Percentiles rank a stretch among this genome's conserved stretches.
Conservation (phyloP, 2,329 filamentous ascomycete genomes). For the Leptosphaerulina australis region DNA sequence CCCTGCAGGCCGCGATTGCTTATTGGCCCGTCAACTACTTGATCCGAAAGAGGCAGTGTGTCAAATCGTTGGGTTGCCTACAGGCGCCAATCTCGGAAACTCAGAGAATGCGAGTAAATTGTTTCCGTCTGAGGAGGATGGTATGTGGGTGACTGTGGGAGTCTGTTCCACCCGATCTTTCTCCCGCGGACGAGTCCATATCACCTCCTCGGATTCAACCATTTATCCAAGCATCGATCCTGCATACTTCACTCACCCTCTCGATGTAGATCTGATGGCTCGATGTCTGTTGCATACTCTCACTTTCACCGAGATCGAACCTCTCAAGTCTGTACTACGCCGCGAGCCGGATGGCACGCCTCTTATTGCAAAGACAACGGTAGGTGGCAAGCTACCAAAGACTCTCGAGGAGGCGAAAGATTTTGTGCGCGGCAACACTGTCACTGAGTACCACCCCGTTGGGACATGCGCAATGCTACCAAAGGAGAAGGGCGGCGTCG, state of each 20-base stretch:
- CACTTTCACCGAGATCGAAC: slow-evolving; percentile 35
- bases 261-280: slow-evolving; percentile 53
- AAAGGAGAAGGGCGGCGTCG: slow-evolving; percentile 38
- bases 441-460: slow-evolving; percentile 41
- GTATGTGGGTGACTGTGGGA: slow-evolving; percentile 30
- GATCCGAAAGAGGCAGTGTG: slow-evolving; percentile 33
- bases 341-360: slow-evolving; percentile 29
- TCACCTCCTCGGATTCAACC: slow-evolving; percentile 46
- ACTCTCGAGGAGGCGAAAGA: slow-evolving; percentile 35
- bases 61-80: slow-evolving; percentile 28
- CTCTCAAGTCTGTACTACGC: slow-evolving; percentile 37
- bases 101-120: slow-evolving; percentile 14
- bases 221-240: slow-evolving; percentile 52
- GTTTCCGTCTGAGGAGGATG: slow-evolving; percentile 23
- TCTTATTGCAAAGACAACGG: neutral
- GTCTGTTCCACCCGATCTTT: slow-evolving; percentile 40
- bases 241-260: slow-evolving; percentile 52
- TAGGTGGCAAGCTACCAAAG: slow-evolving; percentile 11
- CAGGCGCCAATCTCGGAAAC: slow-evolving; percentile 22
- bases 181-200: slow-evolving; percentile 52
- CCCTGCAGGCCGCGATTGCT: slow-evolving; percentile 28
- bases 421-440: slow-evolving; percentile 21
- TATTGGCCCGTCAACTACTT: slow-evolving; percentile 33
- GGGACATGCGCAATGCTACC: slow-evolving; percentile 44
- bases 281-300: slow-evolving; percentile 44